Evolutionary conservation across 495 filamentous ascomycete species (phyloP).

Genomic region (Schizothecium vesticola): DNA sequence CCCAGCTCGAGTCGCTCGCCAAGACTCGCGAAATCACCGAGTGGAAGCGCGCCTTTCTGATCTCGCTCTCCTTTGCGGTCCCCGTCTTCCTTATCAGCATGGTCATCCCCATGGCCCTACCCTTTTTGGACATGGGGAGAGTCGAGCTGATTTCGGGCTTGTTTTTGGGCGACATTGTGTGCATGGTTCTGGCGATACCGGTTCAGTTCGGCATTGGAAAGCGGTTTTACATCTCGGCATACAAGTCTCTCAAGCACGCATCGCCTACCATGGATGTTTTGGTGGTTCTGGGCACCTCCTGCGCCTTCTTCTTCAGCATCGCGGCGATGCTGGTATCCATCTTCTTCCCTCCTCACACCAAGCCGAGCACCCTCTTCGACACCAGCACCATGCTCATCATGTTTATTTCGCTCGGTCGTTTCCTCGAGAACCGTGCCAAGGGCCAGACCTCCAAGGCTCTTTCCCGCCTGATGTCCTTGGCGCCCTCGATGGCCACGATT

Average conservation of each 20-base stretch:
- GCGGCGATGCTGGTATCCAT: constrained; percentile 83
- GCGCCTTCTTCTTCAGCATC: constrained; percentile 96
- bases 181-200: constrained; percentile 76
- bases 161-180: constrained; percentile 81
- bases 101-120: constrained; percentile 77
- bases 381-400: constrained; percentile 99
- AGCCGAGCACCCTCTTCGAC: constrained; percentile 87
- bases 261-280: constrained; percentile 98
- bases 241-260: constrained; percentile 78
- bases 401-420: constrained; percentile 88
- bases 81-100: constrained; percentile 93
- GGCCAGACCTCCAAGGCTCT: constrained; percentile 94
- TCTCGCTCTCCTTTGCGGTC: constrained; percentile 73
- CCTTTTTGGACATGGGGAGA: constrained; percentile 65
- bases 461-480: constrained; percentile 89
- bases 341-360: constrained; percentile 58
- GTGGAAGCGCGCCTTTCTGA: constrained; percentile 74
- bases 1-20: constrained; percentile 88
- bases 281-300: constrained; percentile 87
- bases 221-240: constrained; percentile 89
- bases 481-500: constrained; percentile 95
- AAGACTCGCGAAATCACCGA: constrained; percentile 95
- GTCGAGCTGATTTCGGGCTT: constrained; percentile 64
- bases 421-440: constrained; percentile 91
- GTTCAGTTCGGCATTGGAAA: constrained; percentile 95